phyloP scores from a whole-genome alignment of 768 basidiomycete genomes.

The Guyanaporus albipodus region DNA sequence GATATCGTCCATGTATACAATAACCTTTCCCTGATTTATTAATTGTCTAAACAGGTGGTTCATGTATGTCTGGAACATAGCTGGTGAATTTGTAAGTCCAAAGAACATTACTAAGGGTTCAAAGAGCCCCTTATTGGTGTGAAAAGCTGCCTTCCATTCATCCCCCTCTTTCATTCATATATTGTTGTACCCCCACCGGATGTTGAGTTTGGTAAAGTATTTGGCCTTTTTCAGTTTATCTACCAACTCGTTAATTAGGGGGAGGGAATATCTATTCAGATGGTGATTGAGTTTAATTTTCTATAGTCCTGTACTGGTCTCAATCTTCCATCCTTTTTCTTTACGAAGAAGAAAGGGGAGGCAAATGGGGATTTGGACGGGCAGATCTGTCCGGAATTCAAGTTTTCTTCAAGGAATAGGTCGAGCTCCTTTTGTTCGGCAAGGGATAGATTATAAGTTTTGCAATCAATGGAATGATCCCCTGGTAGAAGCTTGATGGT shows the following conservation, averaged over 20 bases:
- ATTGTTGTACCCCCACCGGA: constrained; percentile 34
- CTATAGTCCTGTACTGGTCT: not conserved
- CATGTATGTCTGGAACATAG: constrained; percentile 27
- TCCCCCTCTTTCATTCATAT: constrained; percentile 25
- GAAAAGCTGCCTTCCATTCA: constrained; percentile 34
- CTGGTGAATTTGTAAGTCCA: constrained; percentile 1
- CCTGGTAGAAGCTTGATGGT: not conserved
- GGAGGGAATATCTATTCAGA: not conserved
- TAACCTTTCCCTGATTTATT: constrained; percentile 6
- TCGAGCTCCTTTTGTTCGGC: not conserved
- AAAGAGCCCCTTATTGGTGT: not conserved
- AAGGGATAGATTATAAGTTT: not conserved
- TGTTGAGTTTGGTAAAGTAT: constrained; percentile 30
- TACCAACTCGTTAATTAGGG: constrained; percentile 13
- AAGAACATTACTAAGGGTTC: constrained; percentile 8
- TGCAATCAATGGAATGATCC: not conserved
- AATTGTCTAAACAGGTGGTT: constrained; percentile 19
- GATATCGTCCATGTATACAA: constrained; percentile 41
- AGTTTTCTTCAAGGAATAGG: not conserved
- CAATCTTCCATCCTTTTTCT: not conserved
- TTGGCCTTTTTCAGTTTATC: constrained; percentile 16
- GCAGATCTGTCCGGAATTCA: not conserved
- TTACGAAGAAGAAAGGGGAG: not conserved
- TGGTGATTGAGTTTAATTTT: not conserved
- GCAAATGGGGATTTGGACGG: not conserved